Evolutionary conservation across 1,139 yeast genomes (phyloP), one percentile per base, ranked within the genome.

Genomic region (Diutina sp.): DNA sequence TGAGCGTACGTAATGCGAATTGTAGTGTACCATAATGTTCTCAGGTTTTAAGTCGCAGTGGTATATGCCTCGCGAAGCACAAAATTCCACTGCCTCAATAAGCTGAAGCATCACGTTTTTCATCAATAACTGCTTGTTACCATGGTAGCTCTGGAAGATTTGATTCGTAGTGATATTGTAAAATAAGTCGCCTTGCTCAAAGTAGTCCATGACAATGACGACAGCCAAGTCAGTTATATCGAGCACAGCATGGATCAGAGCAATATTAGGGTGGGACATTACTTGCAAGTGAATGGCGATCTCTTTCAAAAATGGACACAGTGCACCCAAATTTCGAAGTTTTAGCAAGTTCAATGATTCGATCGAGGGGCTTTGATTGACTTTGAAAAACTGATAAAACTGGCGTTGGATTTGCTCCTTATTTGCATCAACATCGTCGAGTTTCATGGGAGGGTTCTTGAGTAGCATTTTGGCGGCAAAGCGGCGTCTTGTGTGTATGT

Each of bases 131-230:
- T 67, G 74, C 55, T 67, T 67, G 56, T 67, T 64, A 28, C 53
- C 53, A 51, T 58, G 61, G 58, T 61, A 59, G 48, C 46, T 25
- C 51, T 71, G 70, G 65, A 84, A 85, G 60, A 83, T 70, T 61
- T 78, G 78, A 56, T 77, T 71, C 60, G 87, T 91, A 48, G 90
- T 90, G 58, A 90, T 90, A 57, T 89, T 84, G 48, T 83, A 78
- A 69, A 90, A 90, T 59, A 90, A 76, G 67, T 90, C 97, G 45
- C 95, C 93, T 61, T 83, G 87, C n/a, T 83, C 82, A 65, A 76
- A 85, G 67, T 86, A 87, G 65, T 90, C 97, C 90, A 90, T 84
- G 8, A 89, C 77, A 32, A 89, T 82, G 63, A 87, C 85, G 25
- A 87, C 71, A 54, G 79, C 77, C 46, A 83, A 77, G 48, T 76